Base-by-base conservation (phyloP, 2,329 filamentous ascomycete species). In the Chrysoporthe austroafricana region DNA sequence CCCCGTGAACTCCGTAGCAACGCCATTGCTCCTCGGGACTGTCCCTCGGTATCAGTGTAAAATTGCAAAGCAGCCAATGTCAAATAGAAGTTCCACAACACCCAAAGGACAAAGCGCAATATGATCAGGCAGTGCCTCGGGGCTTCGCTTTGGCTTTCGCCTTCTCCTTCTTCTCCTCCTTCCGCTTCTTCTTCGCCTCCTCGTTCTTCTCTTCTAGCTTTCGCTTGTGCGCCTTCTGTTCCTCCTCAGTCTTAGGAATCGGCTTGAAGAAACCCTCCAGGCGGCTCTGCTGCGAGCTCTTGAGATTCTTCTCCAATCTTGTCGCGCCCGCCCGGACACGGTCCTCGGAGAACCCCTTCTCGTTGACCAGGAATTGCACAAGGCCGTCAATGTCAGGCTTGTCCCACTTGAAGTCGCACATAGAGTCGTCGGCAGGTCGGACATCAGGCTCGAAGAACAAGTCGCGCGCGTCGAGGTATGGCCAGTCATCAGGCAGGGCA, bases 321-420 rank as follows among this genome's bases (percentile, higher is more conserved):
- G 89, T 86, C 0, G 92, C 94, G 39, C 86, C 95, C 56, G 86
- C 88, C 48, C 94, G 88, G 9, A 99, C 96, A 21, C 96, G 87
- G 76, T 99, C 96, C 77, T 99, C 96, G 42, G 90, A 97, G 84
- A 99, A 99, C 0, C 94, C 96, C 82, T 99, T 99, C 76, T 98
- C 96, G 6, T 88, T 88, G 3, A 97, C 96, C 2, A 99, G 83
- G 79, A 93, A 99, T 73, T 96, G 87, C 71, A 99, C 88, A 0
- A 99, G 86, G 0, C 93, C 95, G 2, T 97, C 94, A 1, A 96
- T 84, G 74, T 99, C 94, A 3, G 96, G 96, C 69, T 90, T 90
- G 57, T 97, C 94, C 96, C 96, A 99, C 80, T 97, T 97, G 84
- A 98, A 97, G 77, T 99, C 94, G 79, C 94, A 98, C 14, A 93